A percentile compares a stretch with the other conserved stretches of the same genome.
Evolutionary conservation across 768 basidiomycete genomes (phyloP).

Genomic region (Butyriboletus loyo): DNA sequence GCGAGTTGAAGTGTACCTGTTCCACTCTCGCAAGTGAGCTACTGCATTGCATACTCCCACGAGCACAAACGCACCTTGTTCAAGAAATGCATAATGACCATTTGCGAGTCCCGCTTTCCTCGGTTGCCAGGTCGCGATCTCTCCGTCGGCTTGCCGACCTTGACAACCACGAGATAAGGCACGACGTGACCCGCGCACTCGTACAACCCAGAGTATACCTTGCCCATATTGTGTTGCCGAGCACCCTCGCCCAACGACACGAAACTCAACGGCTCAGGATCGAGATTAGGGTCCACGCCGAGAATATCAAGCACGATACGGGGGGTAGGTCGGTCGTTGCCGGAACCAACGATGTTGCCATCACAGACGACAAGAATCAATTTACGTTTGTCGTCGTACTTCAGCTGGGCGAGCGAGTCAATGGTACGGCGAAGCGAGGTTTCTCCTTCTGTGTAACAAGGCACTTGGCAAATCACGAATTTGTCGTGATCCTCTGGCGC

Average conservation of each 20-base stretch:
- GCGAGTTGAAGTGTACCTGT: constrained; percentile 92
- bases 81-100: constrained; percentile 94
- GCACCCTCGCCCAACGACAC: constrained; percentile 90
- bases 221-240: constrained; percentile 97
- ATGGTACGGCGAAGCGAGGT: constrained; percentile 82
- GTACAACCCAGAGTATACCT: constrained; percentile 94
- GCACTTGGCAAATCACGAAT: constrained; percentile 96
- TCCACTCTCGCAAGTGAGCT: background rate
- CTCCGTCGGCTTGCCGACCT: constrained; percentile 94
- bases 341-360: constrained; percentile 96
- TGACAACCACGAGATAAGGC: constrained; percentile 88
- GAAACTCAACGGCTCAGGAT: constrained; percentile 95
- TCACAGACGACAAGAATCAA: constrained; percentile 92
- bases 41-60: too few species aligned
- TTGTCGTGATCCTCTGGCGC: constrained; percentile 96
- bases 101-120: constrained; percentile 97
- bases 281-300: constrained; percentile 87
- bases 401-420: constrained; percentile 89
- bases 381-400: constrained; percentile 98
- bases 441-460: constrained; percentile 98
- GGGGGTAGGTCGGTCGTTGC: constrained; percentile 94
- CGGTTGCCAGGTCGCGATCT: constrained; percentile 92
- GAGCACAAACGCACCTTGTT: constrained; percentile 65
- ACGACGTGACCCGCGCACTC: constrained; percentile 94
- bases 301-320: constrained; percentile 96